These are phyloP conservation scores for Solanum lignicaule DNA, from an alignment of 257 asterid genomes.

Conservation along the genomic window DNA sequence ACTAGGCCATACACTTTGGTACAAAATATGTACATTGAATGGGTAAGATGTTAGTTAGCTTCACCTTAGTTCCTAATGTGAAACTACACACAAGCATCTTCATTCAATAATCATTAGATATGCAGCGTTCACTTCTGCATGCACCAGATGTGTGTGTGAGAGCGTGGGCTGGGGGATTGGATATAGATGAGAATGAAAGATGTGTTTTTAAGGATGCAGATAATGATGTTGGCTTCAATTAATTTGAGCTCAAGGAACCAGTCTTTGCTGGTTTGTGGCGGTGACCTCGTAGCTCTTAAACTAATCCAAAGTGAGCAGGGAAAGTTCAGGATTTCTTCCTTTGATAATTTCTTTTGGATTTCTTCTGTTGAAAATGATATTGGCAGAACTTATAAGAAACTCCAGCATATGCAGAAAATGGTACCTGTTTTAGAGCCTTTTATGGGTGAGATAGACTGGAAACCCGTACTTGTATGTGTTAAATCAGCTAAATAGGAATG, in stretches of 20 bases:
- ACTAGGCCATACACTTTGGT: neutral
- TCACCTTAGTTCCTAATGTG: neutral
- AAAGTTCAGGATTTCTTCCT: neutral
- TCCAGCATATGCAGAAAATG: neutral
- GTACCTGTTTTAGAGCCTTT: neutral
- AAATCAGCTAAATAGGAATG: neutral
- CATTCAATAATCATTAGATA: neutral
- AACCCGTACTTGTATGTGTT: neutral
- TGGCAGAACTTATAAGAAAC: neutral
- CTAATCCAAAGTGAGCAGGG: neutral
- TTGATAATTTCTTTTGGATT: neutral
- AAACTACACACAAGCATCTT: neutral
- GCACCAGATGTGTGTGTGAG: neutral
- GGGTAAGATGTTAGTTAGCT: neutral
- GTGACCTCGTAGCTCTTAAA: neutral
- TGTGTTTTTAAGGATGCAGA: neutral
- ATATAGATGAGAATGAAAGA: neutral
- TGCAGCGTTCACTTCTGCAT: neutral
- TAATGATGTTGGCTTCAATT: neutral
- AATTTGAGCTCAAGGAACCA: neutral
- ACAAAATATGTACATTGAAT: neutral
- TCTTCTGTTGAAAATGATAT: neutral
- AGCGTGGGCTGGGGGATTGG: neutral
- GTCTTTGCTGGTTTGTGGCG: neutral
- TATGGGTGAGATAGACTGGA: neutral